phyloP scores from a whole-genome alignment of 148 eudicot species.

The Dianthus caryophyllus region DNA sequence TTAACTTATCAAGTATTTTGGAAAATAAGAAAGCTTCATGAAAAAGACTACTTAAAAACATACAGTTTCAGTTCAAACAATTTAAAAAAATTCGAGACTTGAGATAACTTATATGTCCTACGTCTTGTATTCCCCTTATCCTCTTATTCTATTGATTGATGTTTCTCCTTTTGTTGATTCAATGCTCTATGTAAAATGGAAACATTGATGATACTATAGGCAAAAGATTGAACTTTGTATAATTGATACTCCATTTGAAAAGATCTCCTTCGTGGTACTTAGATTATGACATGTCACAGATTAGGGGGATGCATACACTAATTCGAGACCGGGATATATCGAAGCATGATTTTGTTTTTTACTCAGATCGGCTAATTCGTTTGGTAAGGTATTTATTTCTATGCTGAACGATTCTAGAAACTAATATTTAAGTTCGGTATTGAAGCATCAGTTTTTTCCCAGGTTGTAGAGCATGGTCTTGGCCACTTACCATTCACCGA shows the following conservation, averaged over 20 bases:
- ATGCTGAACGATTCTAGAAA: background rate
- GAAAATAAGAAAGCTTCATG: too few relatives aligned
- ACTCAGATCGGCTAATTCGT: conserved; percentile 94
- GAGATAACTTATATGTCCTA: too few relatives aligned
- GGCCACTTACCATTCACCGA: conserved; percentile 96
- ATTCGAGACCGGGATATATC: conserved; percentile 88
- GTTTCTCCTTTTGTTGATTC: background rate
- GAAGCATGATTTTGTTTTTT: conserved; percentile 93
- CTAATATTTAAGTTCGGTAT: background rate
- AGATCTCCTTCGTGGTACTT: conserved; percentile 9
- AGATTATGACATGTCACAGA: conserved; percentile 45
- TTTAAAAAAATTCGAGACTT: too few relatives aligned
- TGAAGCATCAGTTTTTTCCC: conserved; percentile 24
- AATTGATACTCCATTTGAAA: background rate
- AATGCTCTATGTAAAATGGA: background rate
- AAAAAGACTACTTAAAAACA: too few relatives aligned
- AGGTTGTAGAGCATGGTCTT: conserved; percentile 99
- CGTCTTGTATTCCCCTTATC: background rate
- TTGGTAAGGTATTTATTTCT: conserved; percentile 46
- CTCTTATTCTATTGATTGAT: background rate
- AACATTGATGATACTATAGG: conserved; percentile 4
- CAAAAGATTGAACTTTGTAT: background rate
- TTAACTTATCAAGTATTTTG: too few relatives aligned
- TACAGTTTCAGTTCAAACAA: too few relatives aligned
- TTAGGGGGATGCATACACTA: conserved; percentile 97